phyloP scores from a whole-genome alignment of 108 stramenopile genomes.

The Aurantiochytrium sp. region DNA sequence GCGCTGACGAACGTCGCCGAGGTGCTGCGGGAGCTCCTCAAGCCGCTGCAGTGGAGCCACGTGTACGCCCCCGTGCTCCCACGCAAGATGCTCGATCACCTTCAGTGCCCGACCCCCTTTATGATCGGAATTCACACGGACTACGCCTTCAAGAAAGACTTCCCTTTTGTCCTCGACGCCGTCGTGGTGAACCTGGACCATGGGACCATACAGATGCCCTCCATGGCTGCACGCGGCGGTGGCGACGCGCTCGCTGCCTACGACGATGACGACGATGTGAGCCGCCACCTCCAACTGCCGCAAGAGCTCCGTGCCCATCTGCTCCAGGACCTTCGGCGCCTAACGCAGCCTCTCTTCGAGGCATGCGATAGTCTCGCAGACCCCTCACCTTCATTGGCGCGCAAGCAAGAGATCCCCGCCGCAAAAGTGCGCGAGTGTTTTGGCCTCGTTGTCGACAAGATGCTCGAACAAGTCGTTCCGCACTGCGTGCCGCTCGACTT shows the following conservation, averaged over 20 bases:
- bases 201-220: background rate
- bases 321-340: background rate
- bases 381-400: background rate
- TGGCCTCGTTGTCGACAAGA: background rate
- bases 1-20: background rate
- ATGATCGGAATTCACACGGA: background rate
- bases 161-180: constrained; percentile 1
- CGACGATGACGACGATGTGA: background rate
- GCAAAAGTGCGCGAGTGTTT: background rate
- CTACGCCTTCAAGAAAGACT: constrained; percentile 21
- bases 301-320: background rate
- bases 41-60: constrained; percentile 25
- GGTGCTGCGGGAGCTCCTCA: background rate
- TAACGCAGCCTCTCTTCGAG: background rate
- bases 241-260: background rate
- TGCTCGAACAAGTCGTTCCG: background rate
- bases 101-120: constrained; percentile 5
- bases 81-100: constrained; percentile 14
- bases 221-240: background rate
- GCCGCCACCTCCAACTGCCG: background rate
- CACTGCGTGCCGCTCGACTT: background rate
- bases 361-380: background rate
- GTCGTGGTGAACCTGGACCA: constrained; percentile 24
- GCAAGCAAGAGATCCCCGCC: background rate
- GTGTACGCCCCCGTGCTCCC: constrained; percentile 36